Percentiles rank a stretch among this genome's conserved stretches.
These are phyloP conservation scores for Sporothrix protearum DNA, from an alignment of 2,329 filamentous ascomycete genomes.

Conservation along the genomic window DNA sequence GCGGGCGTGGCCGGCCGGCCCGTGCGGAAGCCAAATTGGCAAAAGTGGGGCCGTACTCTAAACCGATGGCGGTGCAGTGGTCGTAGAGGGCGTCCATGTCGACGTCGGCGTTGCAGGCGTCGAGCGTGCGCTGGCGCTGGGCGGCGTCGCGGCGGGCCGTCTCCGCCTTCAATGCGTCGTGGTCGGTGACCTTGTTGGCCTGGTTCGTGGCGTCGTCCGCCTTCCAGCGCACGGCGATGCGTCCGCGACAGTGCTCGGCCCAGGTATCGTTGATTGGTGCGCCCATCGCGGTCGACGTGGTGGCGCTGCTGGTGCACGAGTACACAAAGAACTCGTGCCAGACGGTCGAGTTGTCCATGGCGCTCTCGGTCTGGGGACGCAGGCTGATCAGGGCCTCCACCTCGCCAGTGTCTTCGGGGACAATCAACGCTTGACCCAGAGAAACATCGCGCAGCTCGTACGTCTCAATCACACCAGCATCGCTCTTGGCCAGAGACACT, in stretches of 20 bases:
- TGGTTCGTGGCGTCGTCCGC: not conserved
- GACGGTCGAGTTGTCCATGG: conserved; percentile 25
- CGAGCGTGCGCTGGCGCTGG: not conserved
- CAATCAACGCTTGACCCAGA: conserved; percentile 30
- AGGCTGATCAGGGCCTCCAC: conserved; percentile 29
- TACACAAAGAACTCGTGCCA: conserved; percentile 33
- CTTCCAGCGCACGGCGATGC: conserved; percentile 25
- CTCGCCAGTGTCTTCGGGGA: conserved; percentile 28
- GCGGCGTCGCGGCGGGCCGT: conserved; percentile 12
- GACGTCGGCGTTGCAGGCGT: conserved; percentile 21
- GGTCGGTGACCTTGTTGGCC: conserved; percentile 19
- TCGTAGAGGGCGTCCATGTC: conserved; percentile 24
- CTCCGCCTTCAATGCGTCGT: not conserved
- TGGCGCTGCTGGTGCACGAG: conserved; percentile 28
- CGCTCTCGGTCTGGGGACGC: conserved; percentile 27
- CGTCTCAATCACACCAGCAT: conserved; percentile 32
- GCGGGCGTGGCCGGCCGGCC: conserved; percentile 9
- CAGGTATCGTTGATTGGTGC: conserved; percentile 25
- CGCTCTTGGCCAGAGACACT: conserved; percentile 29
- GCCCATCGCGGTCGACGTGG: conserved; percentile 23
- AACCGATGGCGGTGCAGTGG: conserved; percentile 28
- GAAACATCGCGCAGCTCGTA: conserved; percentile 29
- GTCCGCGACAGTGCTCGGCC: conserved; percentile 32
- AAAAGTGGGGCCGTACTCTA: conserved; percentile 31
- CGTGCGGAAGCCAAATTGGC: conserved; percentile 26